Evolutionary conservation across 345 rosid genomes (phyloP), one percentile per base, ranked within the genome.

Genomic region (Corchorus olitorius): DNA sequence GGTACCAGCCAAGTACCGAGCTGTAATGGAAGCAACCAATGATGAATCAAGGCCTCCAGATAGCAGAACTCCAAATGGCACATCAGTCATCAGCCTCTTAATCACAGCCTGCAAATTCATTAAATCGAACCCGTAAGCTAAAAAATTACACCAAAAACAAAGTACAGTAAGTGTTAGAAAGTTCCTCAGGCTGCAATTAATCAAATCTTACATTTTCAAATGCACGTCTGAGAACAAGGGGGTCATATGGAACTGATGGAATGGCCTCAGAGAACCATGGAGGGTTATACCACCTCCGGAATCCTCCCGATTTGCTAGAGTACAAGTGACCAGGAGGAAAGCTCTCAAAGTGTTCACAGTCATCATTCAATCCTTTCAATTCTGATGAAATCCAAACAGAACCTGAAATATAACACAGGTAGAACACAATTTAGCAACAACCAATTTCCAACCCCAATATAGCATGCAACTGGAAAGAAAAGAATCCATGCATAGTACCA

Each of bases 1-100:
- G 34, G 96, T 86, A 41, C 89, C 88, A 0, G 90, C 88, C 82
- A 95, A 82, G 79, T 95, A 83, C n/a, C 99, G 93, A 3, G 92
- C 88, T 11, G 97, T 90, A 73, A 95, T 83, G 2, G 99, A 78
- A 35, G 99, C 97, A 58, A 95, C 99, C 70, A 95, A 78, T 0
- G 99, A 95, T 54, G 98, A 95, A 84, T 95, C 99, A 52, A 95
- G 88, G 13, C 99, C 99, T 39, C 99, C 99, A 10, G 99, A 95
- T 22, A 95, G 89, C 61, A 95, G 81, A 72, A 95, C 99, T 76
- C 97, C 98, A 4, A 93, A 93, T 14, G 99, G 98, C 49, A 93
- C 98, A 76, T 95, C 98, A 67, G 90, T 90, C 99, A 95, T 93
- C 53, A 95, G 83, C 86, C 99, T 89, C 80, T 93, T 95, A 75